Conservation (phyloP, 1,139 yeast genomes). For the Suhomyces wounanorum region DNA sequence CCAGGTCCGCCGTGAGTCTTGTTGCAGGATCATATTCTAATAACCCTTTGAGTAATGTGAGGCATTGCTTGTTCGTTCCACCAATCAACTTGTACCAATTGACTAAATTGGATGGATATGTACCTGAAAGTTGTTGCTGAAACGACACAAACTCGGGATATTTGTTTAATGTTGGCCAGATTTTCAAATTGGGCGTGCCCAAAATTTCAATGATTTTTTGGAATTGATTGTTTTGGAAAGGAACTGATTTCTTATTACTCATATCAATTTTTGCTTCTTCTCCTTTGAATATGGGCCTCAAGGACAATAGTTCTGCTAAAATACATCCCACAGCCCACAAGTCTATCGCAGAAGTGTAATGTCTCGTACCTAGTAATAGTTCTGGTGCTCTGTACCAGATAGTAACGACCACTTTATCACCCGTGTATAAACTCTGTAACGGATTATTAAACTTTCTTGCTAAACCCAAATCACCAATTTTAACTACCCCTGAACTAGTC, state of each 20-base stretch:
- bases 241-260: constrained; percentile 79
- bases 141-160: constrained; percentile 82
- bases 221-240: constrained; percentile 90
- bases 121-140: constrained; percentile 52
- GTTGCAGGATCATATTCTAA: constrained; percentile 83
- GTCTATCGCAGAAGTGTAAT: constrained; percentile 93
- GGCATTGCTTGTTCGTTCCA: constrained; percentile 67
- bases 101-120: constrained; percentile 66
- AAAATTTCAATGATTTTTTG: constrained; percentile 86
- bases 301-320: constrained; percentile 82
- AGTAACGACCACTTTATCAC: constrained; percentile 97
- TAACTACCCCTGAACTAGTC: constrained; percentile 81
- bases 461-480: constrained; percentile 93
- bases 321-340: constrained; percentile 98
- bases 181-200: constrained; percentile 77
- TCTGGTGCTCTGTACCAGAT: constrained; percentile 99
- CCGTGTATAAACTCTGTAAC: constrained; percentile 83
- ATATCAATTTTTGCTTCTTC: constrained; percentile 94
- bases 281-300: constrained; percentile 94
- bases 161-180: constrained; percentile 76
- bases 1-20: constrained; percentile 68
- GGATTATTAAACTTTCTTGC: constrained; percentile 92
- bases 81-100: constrained; percentile 88
- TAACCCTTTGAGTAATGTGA: constrained; percentile 62
- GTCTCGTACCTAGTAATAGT: constrained; percentile 83